These are phyloP conservation scores for Cutaneotrichosporon arboriforme DNA, from an alignment of 1,284 basidiomycete species.

Conservation along the genomic window DNA sequence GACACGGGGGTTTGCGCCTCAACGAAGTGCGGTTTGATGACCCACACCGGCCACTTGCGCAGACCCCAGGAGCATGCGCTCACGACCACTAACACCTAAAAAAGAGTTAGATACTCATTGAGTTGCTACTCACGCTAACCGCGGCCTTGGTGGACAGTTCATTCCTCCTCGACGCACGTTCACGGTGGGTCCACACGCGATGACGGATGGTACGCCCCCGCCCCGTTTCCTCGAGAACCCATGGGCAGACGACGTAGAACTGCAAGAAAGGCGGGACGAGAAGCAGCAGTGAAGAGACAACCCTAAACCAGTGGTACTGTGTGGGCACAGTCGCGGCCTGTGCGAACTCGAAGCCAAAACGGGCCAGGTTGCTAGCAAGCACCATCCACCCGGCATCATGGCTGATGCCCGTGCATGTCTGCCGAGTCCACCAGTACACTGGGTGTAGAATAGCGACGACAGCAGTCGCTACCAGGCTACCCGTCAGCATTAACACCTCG, in stretches of 20 bases:
- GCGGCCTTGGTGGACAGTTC: background rate
- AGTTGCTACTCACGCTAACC: background rate
- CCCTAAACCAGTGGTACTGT: background rate
- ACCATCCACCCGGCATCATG: background rate
- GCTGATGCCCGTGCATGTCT: background rate
- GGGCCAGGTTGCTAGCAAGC: background rate
- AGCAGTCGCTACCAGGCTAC: background rate
- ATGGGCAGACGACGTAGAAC: background rate
- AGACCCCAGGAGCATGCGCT: no score
- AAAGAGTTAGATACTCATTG: no score
- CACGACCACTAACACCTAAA: no score
- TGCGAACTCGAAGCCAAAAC: no score
- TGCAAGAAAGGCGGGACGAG: background rate
- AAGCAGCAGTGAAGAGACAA: background rate
- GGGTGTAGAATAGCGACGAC: background rate
- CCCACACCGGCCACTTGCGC: no score
- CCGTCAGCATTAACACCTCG: background rate
- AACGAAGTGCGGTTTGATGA: no score
- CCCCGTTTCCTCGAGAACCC: background rate
- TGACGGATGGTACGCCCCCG: background rate
- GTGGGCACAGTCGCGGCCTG: background rate
- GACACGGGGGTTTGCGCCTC: no score
- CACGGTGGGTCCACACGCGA: background rate
- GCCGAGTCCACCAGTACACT: background rate
- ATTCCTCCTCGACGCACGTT: background rate